Percentiles rank a stretch among this genome's conserved stretches.
phyloP scores from a whole-genome alignment of 345 rosid genomes.

The Populus euphratica region DNA sequence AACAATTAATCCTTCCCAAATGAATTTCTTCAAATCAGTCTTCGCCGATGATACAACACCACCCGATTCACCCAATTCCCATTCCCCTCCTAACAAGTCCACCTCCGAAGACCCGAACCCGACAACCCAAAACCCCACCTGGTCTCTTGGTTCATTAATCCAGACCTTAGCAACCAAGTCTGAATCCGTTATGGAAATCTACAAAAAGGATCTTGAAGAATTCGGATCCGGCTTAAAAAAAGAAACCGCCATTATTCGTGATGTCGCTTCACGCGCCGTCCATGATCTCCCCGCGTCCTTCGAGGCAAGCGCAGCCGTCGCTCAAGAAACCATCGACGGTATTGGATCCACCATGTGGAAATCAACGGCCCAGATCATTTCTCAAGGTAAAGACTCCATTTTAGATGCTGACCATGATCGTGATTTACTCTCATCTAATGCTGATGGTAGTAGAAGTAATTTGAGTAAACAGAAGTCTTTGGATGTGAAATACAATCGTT shows the following conservation, averaged over 20 bases:
- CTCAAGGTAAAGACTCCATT: conserved; percentile 56
- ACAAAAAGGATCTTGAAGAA: conserved; percentile 71
- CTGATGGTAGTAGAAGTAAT: conserved; percentile 2
- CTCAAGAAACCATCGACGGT: conserved; percentile 79
- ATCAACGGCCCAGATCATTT: conserved; percentile 64
- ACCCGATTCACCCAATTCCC: conserved; percentile 32
- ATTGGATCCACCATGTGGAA: conserved; percentile 70
- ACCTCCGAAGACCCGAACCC: conserved; percentile 2
- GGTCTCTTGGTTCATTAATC: conserved; percentile 61
- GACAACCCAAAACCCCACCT: conserved; percentile 12
- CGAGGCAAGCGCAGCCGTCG: conserved; percentile 70
- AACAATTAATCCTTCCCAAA: conserved; percentile 7
- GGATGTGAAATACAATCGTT: conserved; percentile 55
- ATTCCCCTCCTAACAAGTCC: conserved; percentile 10
- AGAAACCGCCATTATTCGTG: conserved; percentile 62
- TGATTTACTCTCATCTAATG: conserved; percentile 25
- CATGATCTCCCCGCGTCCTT: conserved; percentile 57
- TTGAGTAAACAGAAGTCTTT: conserved; percentile 10
- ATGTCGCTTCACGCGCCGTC: conserved; percentile 73
- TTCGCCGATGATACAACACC: conserved; percentile 44
- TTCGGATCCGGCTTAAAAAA: conserved; percentile 64
- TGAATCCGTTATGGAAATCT: conserved; percentile 62
- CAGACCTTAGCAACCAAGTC: conserved; percentile 50
- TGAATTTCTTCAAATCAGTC: conserved; percentile 77
- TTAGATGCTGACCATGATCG: conserved; percentile 12